Conservation (phyloP, 345 rosid species). For the Eucalyptus microcorys region DNA sequence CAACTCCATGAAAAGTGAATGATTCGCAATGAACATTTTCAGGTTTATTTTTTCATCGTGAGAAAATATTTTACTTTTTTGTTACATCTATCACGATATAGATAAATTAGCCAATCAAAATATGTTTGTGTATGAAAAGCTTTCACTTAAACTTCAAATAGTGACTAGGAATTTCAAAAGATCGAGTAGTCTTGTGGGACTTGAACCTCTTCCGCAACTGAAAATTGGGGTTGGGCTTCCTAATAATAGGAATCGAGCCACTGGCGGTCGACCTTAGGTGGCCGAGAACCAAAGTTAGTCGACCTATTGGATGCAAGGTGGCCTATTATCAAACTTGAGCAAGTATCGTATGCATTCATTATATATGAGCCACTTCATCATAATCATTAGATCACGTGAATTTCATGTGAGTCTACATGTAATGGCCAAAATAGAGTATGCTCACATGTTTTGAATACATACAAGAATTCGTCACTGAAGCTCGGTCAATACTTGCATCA, state of each 20-base stretch:
- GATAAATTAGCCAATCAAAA: neutral
- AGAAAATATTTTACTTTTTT: too few relatives aligned
- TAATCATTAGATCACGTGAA: fast-evolving
- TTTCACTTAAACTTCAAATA: neutral
- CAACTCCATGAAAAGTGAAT: neutral
- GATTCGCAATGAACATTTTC: neutral
- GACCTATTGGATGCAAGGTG: neutral
- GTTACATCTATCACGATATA: neutral
- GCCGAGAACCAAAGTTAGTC: neutral
- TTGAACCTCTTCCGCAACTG: neutral
- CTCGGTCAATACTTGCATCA: neutral
- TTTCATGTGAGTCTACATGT: fast-evolving
- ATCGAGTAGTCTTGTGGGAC: neutral
- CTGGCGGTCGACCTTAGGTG: neutral
- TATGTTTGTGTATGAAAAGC: neutral
- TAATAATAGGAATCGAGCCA: neutral
- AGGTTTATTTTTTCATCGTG: neutral
- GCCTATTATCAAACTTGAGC: neutral
- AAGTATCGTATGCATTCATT: neutral
- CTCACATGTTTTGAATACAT: neutral
- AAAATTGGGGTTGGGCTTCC: neutral
- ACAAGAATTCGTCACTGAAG: neutral
- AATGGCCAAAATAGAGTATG: fast-evolving
- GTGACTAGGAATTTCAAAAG: neutral
- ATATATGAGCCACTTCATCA: neutral